These are phyloP conservation scores for Gleditsia sinensis DNA, from an alignment of 306 rosid genomes.

Conservation along the genomic window DNA sequence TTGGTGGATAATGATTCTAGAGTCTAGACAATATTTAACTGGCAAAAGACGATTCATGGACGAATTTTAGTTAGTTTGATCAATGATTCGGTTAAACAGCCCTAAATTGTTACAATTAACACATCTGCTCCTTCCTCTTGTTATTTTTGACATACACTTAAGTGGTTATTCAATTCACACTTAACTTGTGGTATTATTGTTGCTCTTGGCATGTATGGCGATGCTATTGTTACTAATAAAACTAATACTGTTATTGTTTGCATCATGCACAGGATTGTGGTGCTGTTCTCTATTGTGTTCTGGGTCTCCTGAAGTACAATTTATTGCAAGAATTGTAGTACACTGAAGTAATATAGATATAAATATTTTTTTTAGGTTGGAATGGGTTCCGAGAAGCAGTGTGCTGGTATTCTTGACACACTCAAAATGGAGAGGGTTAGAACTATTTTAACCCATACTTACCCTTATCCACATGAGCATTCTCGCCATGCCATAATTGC, in stretches of 20 bases:
- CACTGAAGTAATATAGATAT: background rate
- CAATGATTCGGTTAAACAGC: background rate
- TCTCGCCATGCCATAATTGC: constrained; percentile 98
- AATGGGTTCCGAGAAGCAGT: constrained; percentile 63
- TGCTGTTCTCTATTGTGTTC: constrained; percentile 33
- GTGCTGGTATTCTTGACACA: constrained; percentile 69
- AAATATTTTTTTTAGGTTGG: constrained; percentile 15
- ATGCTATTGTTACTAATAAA: background rate
- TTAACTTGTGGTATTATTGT: background rate
- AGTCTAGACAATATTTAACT: background rate
- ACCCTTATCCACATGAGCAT: constrained; percentile 97
- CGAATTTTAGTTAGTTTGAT: constrained; percentile 6
- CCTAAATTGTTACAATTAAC: background rate
- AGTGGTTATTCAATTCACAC: background rate
- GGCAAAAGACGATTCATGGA: background rate
- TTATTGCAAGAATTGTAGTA: constrained; percentile 34
- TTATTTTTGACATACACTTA: background rate
- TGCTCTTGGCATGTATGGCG: constrained; percentile 18
- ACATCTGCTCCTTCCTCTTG: background rate
- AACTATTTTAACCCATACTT: constrained; percentile 77
- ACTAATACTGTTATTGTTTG: constrained; percentile 5
- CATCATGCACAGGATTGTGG: constrained; percentile 45
- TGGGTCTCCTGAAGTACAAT: constrained; percentile 31
- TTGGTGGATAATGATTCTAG: background rate
- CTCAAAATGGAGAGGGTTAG: constrained; percentile 94